These are phyloP conservation scores for Scedosporium apiospermum DNA, from an alignment of 2,329 filamentous ascomycete genomes.

Conservation along the genomic window DNA sequence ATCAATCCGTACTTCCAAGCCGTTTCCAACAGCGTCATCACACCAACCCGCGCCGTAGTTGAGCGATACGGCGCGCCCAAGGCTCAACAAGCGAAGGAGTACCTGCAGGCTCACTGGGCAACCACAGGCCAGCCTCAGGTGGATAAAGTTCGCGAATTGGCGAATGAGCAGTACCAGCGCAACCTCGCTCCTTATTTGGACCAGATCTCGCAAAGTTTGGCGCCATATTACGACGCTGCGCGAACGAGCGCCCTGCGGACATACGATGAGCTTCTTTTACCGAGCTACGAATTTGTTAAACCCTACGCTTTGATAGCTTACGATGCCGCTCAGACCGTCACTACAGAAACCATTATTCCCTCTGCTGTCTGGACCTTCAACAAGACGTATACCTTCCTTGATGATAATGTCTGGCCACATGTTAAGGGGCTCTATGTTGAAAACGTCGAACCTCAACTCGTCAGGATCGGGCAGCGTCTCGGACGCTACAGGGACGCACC, in stretches of 20 bases:
- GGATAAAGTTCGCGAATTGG: slow-evolving; percentile 50
- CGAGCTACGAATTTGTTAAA: slow-evolving; percentile 62
- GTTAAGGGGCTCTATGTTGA: slow-evolving; percentile 73
- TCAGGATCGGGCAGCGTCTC: slow-evolving; percentile 83
- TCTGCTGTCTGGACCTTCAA: slow-evolving; percentile 62
- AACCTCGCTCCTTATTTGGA: slow-evolving; percentile 66
- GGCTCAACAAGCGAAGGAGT: slow-evolving; percentile 56
- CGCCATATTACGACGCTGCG: slow-evolving; percentile 64
- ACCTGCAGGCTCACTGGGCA: slow-evolving; percentile 66
- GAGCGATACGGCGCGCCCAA: slow-evolving; percentile 68
- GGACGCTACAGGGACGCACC: slow-evolving; percentile 57
- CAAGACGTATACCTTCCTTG: slow-evolving; percentile 59
- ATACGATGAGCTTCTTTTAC: slow-evolving; percentile 64
- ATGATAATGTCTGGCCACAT: slow-evolving; percentile 72
- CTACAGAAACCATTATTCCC: slow-evolving; percentile 62
- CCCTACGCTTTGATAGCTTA: slow-evolving; percentile 69
- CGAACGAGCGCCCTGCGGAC: slow-evolving; percentile 55
- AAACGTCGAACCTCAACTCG: slow-evolving; percentile 90
- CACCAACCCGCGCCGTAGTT: slow-evolving; percentile 57
- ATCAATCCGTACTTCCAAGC: slow-evolving; percentile 66
- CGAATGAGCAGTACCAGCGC: slow-evolving; percentile 57
- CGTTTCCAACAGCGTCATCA: slow-evolving; percentile 54
- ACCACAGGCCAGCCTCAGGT: slow-evolving; percentile 68
- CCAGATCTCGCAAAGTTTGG: slow-evolving; percentile 43
- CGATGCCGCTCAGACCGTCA: slow-evolving; percentile 53